A percentile compares a stretch with the other conserved stretches of the same genome.
phyloP scores from a whole-genome alignment of 2,329 filamentous ascomycete species.

The Cadophora sp. region DNA sequence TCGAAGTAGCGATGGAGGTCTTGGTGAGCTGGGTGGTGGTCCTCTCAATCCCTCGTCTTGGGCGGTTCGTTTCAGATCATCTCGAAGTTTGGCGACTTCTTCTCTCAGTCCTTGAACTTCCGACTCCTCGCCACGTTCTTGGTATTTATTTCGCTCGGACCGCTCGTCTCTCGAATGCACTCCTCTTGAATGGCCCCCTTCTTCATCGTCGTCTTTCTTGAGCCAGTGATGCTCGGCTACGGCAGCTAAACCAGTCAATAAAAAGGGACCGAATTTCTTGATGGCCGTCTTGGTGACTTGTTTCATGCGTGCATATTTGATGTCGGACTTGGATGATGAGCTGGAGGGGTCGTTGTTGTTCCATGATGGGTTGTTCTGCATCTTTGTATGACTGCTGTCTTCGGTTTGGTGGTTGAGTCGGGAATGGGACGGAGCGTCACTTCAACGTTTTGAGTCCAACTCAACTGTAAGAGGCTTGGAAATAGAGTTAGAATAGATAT shows the following conservation, averaged over 20 bases:
- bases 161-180: background rate
- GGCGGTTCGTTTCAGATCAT: constrained; percentile 13
- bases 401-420: background rate
- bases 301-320: constrained; percentile 1
- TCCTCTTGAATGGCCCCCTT: background rate
- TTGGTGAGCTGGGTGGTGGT: background rate
- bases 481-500: too few species aligned
- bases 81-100: constrained; percentile 21
- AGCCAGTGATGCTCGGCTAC: constrained; percentile 32
- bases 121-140: background rate
- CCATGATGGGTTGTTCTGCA: background rate
- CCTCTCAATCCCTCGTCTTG: background rate
- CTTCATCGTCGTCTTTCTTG: constrained; percentile 25
- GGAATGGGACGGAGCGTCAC: background rate
- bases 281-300: constrained; percentile 10
- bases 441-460: background rate
- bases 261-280: constrained; percentile 33
- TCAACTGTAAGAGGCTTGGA: background rate
- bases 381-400: background rate
- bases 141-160: background rate
- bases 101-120: constrained; percentile 14
- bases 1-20: background rate
- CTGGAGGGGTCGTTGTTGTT: too few species aligned
- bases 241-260: constrained; percentile 30
- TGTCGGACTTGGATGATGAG: background rate